These are phyloP conservation scores for Paralagenidium karlingii DNA, from an alignment of 352 stramenopile species.

Conservation along the genomic window DNA sequence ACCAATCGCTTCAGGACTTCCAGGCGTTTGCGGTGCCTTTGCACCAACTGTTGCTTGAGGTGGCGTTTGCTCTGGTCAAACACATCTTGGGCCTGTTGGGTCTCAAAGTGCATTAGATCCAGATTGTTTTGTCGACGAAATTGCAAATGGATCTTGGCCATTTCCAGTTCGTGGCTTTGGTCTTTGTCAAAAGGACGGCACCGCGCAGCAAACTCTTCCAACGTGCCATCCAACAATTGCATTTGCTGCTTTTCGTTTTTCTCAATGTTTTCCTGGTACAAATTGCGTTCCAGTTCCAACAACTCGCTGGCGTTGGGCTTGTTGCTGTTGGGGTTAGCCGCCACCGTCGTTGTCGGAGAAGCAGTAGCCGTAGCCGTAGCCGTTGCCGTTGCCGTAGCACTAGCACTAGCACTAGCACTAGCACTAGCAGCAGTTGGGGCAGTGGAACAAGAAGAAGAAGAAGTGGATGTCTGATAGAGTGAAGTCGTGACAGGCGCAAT, in stretches of 20 bases:
- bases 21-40: not conserved
- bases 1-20: no score
- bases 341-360: no score
- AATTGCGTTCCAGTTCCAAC: slow-evolving; percentile 64
- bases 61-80: not conserved
- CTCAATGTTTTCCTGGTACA: slow-evolving; percentile 79
- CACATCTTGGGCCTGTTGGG: slow-evolving; percentile 57
- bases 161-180: slow-evolving; percentile 25
- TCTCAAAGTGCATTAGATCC: slow-evolving; percentile 60
- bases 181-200: slow-evolving; percentile 48
- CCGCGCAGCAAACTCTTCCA: slow-evolving; percentile 47
- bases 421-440: no score
- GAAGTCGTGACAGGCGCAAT: no score
- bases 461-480: no score
- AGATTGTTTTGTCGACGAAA: slow-evolving; percentile 36
- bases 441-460: no score
- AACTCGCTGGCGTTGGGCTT: slow-evolving; percentile 40
- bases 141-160: slow-evolving; percentile 32
- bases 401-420: no score
- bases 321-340: no score
- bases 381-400: no score
- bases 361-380: no score
- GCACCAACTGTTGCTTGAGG: not conserved
- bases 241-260: slow-evolving; percentile 31
- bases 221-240: slow-evolving; percentile 21